phyloP scores from a whole-genome alignment of 306 rosid genomes.

The Arachis hypogaea region DNA sequence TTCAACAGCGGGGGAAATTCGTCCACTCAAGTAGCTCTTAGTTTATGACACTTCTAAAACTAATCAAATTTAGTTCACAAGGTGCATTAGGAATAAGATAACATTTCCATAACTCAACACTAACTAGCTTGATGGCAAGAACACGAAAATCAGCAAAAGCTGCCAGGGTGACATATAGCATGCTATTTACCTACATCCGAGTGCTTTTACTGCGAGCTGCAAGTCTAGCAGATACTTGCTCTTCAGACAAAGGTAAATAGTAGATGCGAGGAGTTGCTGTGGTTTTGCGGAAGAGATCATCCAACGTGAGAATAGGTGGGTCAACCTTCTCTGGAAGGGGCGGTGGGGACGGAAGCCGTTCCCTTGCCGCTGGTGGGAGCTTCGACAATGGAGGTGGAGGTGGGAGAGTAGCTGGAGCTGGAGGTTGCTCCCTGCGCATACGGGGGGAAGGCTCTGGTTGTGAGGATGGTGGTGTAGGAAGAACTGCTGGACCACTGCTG shows the following conservation, averaged over 20 bases:
- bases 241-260: slow-evolving; percentile 89
- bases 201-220: slow-evolving; percentile 56
- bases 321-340: slow-evolving; percentile 69
- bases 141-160: slow-evolving; percentile 31
- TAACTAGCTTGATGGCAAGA: slow-evolving; percentile 42
- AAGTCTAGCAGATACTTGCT: slow-evolving; percentile 76
- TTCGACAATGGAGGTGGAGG: slow-evolving; percentile 60
- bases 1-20: slow-evolving; percentile 35
- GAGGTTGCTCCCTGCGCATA: slow-evolving; percentile 47
- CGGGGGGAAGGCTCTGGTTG: slow-evolving; percentile 54
- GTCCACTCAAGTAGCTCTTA: slow-evolving; percentile 42
- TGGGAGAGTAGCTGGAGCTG: slow-evolving; percentile 47
- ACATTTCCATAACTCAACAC: slow-evolving; percentile 45
- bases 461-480: slow-evolving; percentile 52
- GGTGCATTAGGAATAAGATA: slow-evolving; percentile 7
- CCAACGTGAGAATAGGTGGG: slow-evolving; percentile 84
- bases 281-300: slow-evolving; percentile 93
- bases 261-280: slow-evolving; percentile 89
- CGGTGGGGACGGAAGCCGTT: slow-evolving; percentile 89
- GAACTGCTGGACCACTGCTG: slow-evolving; percentile 48
- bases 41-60: slow-evolving; percentile 39
- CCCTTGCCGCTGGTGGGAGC: slow-evolving; percentile 60
- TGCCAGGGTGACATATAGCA: slow-evolving; percentile 28
- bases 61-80: slow-evolving; percentile 37
- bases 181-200: slow-evolving; percentile 47